Conservation (phyloP, 2,329 filamentous ascomycete genomes). For the Trichophaea hybrida region DNA sequence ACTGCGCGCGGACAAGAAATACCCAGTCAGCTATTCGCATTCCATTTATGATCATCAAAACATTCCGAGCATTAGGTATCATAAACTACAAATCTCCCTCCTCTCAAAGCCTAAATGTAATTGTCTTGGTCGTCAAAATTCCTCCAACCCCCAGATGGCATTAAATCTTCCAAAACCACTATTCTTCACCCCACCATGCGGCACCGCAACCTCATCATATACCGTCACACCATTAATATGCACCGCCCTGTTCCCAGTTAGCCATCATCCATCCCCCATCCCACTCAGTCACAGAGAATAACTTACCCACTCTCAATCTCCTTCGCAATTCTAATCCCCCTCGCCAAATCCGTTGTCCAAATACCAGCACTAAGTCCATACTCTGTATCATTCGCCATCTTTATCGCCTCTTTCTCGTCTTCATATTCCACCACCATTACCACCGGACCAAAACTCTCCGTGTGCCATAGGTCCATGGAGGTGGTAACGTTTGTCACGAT, state of each 20-base stretch:
- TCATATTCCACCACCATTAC: conserved; percentile 45
- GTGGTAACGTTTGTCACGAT: conserved; percentile 79
- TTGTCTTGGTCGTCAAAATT: neutral
- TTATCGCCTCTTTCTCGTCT: conserved; percentile 41
- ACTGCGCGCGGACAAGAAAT: too few species aligned
- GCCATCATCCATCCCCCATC: neutral
- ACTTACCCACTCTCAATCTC: conserved; percentile 36
- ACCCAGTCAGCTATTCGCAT: too few species aligned
- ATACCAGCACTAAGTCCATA: conserved; percentile 43
- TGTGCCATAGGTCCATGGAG: conserved; percentile 54
- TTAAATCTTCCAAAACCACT: conserved; percentile 1
- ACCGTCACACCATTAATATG: conserved; percentile 62
- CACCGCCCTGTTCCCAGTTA: neutral
- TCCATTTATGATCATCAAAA: too few species aligned
- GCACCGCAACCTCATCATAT: conserved; percentile 54
- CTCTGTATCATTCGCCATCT: conserved; percentile 42
- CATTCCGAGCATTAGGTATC: neutral
- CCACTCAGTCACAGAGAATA: conserved; percentile 71
- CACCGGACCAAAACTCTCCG: conserved; percentile 52
- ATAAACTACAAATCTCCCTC: neutral
- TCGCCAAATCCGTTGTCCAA: conserved; percentile 40
- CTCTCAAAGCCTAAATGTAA: neutral
- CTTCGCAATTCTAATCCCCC: conserved; percentile 36
- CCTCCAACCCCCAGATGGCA: neutral
- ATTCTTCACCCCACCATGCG: conserved; percentile 30